A percentile compares a stretch with the other conserved stretches of the same genome.
Conservation (phyloP, 2,329 filamentous ascomycete species). For the Penicillium oxalicum region DNA sequence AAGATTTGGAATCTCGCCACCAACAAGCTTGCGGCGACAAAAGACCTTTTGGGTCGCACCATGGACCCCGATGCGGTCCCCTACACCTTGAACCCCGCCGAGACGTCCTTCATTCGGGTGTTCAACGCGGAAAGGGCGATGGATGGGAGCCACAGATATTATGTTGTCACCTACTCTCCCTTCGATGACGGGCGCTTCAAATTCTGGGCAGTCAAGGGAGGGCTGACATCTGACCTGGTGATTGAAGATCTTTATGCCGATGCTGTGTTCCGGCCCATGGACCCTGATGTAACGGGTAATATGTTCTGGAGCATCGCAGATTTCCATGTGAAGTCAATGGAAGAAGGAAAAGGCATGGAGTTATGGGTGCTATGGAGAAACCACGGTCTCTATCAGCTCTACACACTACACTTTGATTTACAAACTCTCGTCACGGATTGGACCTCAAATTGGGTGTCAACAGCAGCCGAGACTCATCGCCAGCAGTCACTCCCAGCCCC, state of each 20-base stretch:
- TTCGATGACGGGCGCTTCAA: conserved; percentile 87
- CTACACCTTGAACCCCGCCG: conserved; percentile 72
- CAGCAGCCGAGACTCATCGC: conserved; percentile 55
- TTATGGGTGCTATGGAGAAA: conserved; percentile 82
- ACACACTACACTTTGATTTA: conserved; percentile 67
- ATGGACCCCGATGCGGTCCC: conserved; percentile 63
- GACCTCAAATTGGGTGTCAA: conserved; percentile 63
- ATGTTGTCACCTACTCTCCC: conserved; percentile 79
- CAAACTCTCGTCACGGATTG: conserved; percentile 58
- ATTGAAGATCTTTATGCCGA: conserved; percentile 67
- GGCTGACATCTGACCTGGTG: conserved; percentile 51
- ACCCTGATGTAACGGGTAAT: conserved; percentile 56
- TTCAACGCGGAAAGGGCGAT: conserved; percentile 51
- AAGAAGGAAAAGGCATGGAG: conserved; percentile 51
- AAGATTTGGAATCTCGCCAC: conserved; percentile 84
- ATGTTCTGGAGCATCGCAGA: conserved; percentile 76
- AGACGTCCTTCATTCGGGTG: conserved; percentile 69
- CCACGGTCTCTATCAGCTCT: conserved; percentile 70
- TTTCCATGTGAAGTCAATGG: conserved; percentile 56
- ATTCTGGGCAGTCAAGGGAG: conserved; percentile 73
- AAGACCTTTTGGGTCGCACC: conserved; percentile 68
- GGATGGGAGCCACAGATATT: conserved; percentile 47
- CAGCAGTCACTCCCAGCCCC: conserved; percentile 51
- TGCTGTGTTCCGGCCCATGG: conserved; percentile 59
- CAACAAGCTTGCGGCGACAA: conserved; percentile 68